Percentiles rank a stretch among this genome's conserved stretches.
phyloP scores from a whole-genome alignment of 352 stramenopile species.

The Phytophthora rubi region DNA sequence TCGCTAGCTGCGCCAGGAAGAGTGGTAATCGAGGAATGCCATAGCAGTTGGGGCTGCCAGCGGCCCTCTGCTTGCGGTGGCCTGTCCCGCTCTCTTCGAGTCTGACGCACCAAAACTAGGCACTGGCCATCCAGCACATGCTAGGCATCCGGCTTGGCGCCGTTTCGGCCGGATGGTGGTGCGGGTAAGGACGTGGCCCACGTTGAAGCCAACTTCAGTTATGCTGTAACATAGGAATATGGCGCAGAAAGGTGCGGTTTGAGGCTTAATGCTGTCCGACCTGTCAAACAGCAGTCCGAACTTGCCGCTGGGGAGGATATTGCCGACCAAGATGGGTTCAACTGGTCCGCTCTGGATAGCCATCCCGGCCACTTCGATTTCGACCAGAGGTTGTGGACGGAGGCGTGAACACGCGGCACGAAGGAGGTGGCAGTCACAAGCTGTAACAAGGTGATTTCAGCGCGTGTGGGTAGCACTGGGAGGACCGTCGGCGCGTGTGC shows the following conservation, averaged over 20 bases:
- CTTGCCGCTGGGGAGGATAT: no score
- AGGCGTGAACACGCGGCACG: no score
- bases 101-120: conserved; percentile 10
- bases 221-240: no score
- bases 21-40: conserved; percentile 18
- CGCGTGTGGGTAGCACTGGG: no score
- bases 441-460: conserved; percentile 7
- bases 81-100: conserved; percentile 15
- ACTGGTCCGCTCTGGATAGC: not conserved
- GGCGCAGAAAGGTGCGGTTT: no score
- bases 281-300: no score
- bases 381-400: not conserved
- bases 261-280: no score
- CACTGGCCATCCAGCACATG: conserved; percentile 24
- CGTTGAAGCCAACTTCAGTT: no score
- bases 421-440: not conserved
- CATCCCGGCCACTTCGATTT: not conserved
- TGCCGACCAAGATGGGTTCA: not conserved
- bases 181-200: not conserved
- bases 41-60: conserved; percentile 14
- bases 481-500: conserved; percentile 1
- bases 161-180: conserved; percentile 13
- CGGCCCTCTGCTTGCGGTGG: conserved; percentile 5
- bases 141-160: not conserved
- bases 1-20: conserved; percentile 7